phyloP scores from a whole-genome alignment of 306 rosid genomes.

The Citrullus mucosospermus region DNA sequence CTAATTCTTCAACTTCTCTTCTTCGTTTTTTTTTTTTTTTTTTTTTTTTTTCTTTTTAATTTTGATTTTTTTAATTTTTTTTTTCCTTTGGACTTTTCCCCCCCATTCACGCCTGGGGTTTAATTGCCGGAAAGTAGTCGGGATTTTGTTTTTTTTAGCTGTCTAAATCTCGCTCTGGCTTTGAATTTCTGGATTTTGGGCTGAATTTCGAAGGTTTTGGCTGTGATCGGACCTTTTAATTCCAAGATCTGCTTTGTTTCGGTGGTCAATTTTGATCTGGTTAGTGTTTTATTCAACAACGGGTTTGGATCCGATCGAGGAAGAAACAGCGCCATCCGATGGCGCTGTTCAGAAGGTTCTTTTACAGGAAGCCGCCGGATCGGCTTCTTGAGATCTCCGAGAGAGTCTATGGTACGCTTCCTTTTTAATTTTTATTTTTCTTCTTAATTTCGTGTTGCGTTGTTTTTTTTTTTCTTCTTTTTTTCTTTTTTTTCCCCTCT shows the following conservation, averaged over 20 bases:
- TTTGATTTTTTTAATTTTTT: neutral
- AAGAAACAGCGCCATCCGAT: slow-evolving; percentile 97
- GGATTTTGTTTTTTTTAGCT: neutral
- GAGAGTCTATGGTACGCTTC: slow-evolving; percentile 69
- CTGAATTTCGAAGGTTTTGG: slow-evolving; percentile 6
- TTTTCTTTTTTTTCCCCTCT: neutral
- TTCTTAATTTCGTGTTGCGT: neutral
- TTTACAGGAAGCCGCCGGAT: slow-evolving; percentile 98
- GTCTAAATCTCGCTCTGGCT: neutral
- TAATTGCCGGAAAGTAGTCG: neutral
- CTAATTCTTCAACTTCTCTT: neutral
- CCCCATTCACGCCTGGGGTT: neutral
- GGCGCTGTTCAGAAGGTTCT: slow-evolving; percentile 99
- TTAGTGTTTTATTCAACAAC: slow-evolving; percentile 22
- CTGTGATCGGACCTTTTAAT: slow-evolving; percentile 19
- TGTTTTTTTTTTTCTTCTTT: neutral
- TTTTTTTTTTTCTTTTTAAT: neutral
- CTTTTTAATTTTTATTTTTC: neutral
- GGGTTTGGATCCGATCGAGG: slow-evolving; percentile 92
- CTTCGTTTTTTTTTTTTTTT: neutral
- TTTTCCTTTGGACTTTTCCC: neutral
- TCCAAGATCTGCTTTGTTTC: slow-evolving; percentile 30
- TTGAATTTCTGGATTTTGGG: neutral
- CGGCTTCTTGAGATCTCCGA: slow-evolving; percentile 99
- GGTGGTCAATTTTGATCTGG: slow-evolving; percentile 2